Percentiles rank a stretch among this genome's conserved stretches.
phyloP scores from a whole-genome alignment of 306 rosid genomes.

The Psophocarpus tetragonolobus region DNA sequence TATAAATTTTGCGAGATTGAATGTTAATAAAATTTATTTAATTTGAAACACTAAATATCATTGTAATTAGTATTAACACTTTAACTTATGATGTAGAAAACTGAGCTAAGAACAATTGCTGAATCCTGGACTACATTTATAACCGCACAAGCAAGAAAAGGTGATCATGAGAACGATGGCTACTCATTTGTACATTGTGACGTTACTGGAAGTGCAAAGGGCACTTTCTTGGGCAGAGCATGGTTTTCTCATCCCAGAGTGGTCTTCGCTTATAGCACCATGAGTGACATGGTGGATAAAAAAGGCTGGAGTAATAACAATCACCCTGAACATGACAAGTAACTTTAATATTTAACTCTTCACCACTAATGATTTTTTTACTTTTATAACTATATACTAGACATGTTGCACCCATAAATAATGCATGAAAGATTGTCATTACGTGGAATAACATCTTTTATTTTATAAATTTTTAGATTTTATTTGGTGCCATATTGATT shows the following conservation, averaged over 20 bases:
- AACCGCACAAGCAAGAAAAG: conserved; percentile 56
- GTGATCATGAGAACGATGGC: not conserved
- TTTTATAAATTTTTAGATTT: not conserved
- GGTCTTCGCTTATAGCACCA: conserved; percentile 44
- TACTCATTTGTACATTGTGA: conserved; percentile 61
- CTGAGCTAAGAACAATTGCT: conserved; percentile 23
- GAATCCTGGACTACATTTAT: conserved; percentile 35
- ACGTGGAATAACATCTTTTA: not conserved
- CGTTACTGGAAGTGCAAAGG: conserved; percentile 42
- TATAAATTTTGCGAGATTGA: not conserved
- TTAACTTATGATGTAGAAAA: conserved; percentile 54
- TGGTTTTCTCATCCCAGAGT: not conserved
- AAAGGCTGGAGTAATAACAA: conserved; percentile 49
- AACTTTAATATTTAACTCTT: not conserved
- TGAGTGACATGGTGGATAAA: conserved; percentile 32
- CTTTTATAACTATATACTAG: not conserved
- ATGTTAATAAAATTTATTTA: too few relatives aligned
- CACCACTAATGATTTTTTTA: not conserved
- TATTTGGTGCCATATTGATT: not conserved
- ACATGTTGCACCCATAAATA: too few relatives aligned
- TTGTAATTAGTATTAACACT: not conserved
- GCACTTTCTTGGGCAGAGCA: not conserved
- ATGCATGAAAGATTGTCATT: not conserved
- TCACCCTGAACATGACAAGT: conserved; percentile 28
- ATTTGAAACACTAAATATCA: not conserved